Evolutionary conservation across 208 protist genomes (phyloP).

Genomic region (Entamoeba moshkovskii): DNA sequence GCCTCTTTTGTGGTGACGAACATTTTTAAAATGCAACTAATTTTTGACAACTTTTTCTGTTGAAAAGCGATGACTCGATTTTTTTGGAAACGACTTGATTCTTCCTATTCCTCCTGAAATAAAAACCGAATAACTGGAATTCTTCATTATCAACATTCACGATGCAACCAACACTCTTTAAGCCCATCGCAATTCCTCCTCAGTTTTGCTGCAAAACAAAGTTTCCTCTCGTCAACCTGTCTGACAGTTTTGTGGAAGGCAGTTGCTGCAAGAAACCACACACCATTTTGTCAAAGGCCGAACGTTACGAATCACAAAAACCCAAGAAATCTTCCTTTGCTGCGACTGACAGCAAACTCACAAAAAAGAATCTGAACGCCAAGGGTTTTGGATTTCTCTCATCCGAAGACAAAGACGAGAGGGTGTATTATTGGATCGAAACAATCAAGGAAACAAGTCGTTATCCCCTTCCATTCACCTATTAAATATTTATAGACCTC

Average conservation of each 20-base stretch:
- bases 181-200: neutral
- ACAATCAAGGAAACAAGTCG: neutral
- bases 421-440: neutral
- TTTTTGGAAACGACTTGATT: too few species aligned
- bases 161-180: neutral
- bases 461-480: neutral
- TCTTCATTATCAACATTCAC: too few species aligned
- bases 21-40: too few species aligned
- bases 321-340: neutral
- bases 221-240: neutral
- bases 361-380: neutral
- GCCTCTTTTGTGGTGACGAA: too few species aligned
- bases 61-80: too few species aligned
- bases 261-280: neutral
- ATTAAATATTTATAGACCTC: too few species aligned
- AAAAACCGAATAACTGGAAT: too few species aligned
- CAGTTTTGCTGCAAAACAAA: neutral
- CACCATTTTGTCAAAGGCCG: neutral
- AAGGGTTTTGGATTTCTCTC: neutral
- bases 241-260: neutral
- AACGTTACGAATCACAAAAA: neutral
- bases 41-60: too few species aligned
- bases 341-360: neutral
- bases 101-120: too few species aligned
- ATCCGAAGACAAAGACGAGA: neutral